Evolutionary conservation across 1,284 basidiomycete species (phyloP), one percentile per base, ranked within the genome.

Genomic region (Heterobasidion occidentale): DNA sequence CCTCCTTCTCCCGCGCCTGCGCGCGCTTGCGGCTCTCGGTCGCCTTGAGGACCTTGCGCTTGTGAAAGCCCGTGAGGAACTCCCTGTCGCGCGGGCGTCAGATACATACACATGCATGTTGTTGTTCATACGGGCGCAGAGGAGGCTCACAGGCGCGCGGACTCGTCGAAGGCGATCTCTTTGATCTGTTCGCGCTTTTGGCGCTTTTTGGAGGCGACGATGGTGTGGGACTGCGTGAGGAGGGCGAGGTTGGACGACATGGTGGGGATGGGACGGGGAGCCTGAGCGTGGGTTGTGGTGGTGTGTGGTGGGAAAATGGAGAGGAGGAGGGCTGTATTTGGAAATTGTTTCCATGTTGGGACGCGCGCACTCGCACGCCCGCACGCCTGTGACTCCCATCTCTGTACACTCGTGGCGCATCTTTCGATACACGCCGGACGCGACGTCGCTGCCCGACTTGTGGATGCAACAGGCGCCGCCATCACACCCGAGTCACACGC

Each of bases 21-120:
- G 86, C 86, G 67, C 79, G 87, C 63, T 81, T 78, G 63, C 80
- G 83, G 36, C 85, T 83, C 36, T 77, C 81, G 63, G 91, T 85
- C 64, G 84, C 79, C 68, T 87, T 88, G 61, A 80, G 80, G 52
- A 90, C 67, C 67, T 94, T 94, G 61, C 91, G 84, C 70, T 92
- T 93, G 68, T 87, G 87, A 69, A 94, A 94, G 15, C 91, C 91
- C 9, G 90, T 93, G 66, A 94, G 69, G 70, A 86, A 94, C 53
- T 92, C 86, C 64, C 90, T 93, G 65, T 6, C 15, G 48, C 34
- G 46, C 46, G 49, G 38, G 27, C n/a, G 42, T 35, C 34, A 36
- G 11, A 53, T 34, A 36, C 20, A 36, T 8, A 51, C 5, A 27
- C 3, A 45, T 8, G 44, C 55, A 56, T n/a, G 2, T 11, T 42